Conservation (phyloP, 1,284 basidiomycete genomes). For the Cryptococcus sp. region DNA sequence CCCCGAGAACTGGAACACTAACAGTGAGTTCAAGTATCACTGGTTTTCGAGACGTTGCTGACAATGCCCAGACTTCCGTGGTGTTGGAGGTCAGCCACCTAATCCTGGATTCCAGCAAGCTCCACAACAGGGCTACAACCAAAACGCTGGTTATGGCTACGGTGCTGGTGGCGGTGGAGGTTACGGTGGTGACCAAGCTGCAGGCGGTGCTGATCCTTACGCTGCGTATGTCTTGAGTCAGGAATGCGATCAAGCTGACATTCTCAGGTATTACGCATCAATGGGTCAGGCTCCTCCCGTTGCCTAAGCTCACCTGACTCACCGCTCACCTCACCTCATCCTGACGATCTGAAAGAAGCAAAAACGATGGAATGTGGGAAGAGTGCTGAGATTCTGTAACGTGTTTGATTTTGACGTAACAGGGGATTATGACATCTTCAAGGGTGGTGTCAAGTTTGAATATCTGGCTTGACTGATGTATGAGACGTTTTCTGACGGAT, state of each 20-base stretch:
- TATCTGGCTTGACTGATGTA: constrained; percentile 4
- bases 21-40: constrained; percentile 21
- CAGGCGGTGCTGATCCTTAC: constrained; percentile 27
- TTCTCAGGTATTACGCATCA: constrained; percentile 27
- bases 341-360: no score
- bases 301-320: constrained; percentile 7
- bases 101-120: constrained; percentile 2
- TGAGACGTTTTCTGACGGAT: constrained; percentile 3
- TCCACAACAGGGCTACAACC: constrained; percentile 1
- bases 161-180: constrained; percentile 11
- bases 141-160: constrained; percentile 22
- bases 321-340: background rate
- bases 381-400: background rate
- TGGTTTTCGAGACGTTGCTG: background rate
- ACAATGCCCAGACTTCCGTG: constrained; percentile 4
- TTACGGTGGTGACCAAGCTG: constrained; percentile 8
- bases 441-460: background rate
- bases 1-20: constrained; percentile 49
- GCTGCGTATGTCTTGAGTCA: constrained; percentile 32
- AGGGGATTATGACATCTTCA: background rate
- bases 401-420: background rate
- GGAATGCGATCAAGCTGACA: background rate
- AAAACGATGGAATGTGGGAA: background rate
- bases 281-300: constrained; percentile 25
- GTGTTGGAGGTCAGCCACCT: constrained; percentile 8